Evolutionary conservation across 2,329 filamentous ascomycete species (phyloP), one percentile per base, ranked within the genome.

Genomic region (Uncinocarpus reesii): DNA sequence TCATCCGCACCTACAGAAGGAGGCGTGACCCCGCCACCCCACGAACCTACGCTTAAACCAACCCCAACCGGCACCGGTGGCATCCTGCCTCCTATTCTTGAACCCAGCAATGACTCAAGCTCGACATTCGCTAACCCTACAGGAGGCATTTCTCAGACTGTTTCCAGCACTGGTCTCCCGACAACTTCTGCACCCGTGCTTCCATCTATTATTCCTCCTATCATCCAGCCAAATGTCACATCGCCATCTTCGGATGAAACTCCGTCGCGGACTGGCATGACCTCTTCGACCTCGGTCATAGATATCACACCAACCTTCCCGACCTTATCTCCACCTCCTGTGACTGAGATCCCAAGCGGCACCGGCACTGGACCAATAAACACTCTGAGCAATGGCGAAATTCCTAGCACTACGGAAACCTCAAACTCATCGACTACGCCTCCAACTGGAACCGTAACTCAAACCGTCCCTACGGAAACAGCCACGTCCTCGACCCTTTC

Each of bases 401-500:
- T 32, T 2, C 24, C 44, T 15, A 40, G 32, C 26, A 7, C 23
- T 29, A 40, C 37, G 13, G 16, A 11, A 36, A 29, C 7, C 4
- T 3, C 36, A 23, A 38, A 5, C 41, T 32, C 34, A 23, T 20
- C 37, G 47, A 32, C 28, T 15, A 10, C 24, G 5, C 40, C 40
- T 32, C 41, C n/a, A 8, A 41, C 38, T 15, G 38, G 23, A 29
- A 13, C 38, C 11, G 3, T 7, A 16, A 29, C 38, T 8, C 26
- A 31, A 11, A 42, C 40, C 7, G 16, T 16, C 26, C 29, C 40
- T 7, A 13, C 38, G 10, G 28, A 26, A 13, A 49, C 47, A 23
- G 40, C 21, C 23, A 49, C 47, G 18, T 36, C 36, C 3, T 26
- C 42, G 7, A 51, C 49, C 21, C 53, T 46, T 8, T 49, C 52